Evolutionary conservation across 495 filamentous ascomycete genomes (phyloP), one percentile per base, ranked within the genome.

Genomic region (Talaromyces stipitatus): DNA sequence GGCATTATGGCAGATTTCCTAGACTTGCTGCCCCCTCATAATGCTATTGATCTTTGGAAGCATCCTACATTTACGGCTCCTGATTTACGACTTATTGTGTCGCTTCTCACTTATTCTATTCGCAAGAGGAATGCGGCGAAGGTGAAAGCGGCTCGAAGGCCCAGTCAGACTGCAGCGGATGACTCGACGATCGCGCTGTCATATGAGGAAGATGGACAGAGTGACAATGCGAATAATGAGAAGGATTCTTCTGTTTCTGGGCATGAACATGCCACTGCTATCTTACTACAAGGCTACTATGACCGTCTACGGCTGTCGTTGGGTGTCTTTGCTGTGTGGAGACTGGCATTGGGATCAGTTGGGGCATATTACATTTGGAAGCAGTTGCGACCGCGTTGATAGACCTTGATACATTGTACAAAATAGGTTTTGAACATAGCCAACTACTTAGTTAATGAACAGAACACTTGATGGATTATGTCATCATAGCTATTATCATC

Each of bases 1-100:
- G 86, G 86, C 6, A 79, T 92, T 26, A 60, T 89, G 28, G 80
- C 82, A 24, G 88, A 92, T 67, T 85, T 91, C 59, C 72, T 90
- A 36, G 85, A 90, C 50, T 76, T 86, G 65, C 71, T 89, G 11
- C 86, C 86, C 4, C 81, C 82, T 11, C 74, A 85, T 58, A 82
- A 79, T 27, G 78, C 84, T 0, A 71, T 87, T 4, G 69, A 79
- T 41, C 56, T 87, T 26, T 91, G 86, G 86, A 76, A 76, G 18
- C 89, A 86, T 63, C 88, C 88, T 0, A 89, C 85, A 8, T 91
- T 91, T 64, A 87, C 86, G 2, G 72, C 83, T 4, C 76, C 73
- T 33, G 88, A 90, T 67, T 68, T 90, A 7, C 72, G 79, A 3
- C 66, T 84, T 38, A 70, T 84, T 32, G 73, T 88, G 28, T 83